Percentiles rank a stretch among this genome's conserved stretches.
phyloP scores from a whole-genome alignment of 1,284 basidiomycete species.

The Earliella scabrosa region DNA sequence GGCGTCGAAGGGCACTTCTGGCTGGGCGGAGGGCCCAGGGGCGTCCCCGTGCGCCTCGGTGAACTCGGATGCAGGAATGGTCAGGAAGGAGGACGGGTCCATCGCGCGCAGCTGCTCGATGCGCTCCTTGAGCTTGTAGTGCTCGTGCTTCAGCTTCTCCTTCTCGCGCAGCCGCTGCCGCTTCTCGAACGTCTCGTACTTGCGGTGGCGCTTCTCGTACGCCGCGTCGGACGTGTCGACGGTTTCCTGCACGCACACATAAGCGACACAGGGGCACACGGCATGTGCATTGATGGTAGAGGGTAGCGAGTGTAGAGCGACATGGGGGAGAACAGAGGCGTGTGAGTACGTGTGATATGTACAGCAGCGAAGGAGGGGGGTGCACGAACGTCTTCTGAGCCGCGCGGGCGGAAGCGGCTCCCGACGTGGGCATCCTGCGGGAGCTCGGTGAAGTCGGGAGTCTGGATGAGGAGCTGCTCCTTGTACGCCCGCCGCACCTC shows the following conservation, averaged over 20 bases:
- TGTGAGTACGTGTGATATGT: slow-evolving; percentile 23
- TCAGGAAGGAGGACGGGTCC: slow-evolving; percentile 71
- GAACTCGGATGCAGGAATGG: slow-evolving; percentile 61
- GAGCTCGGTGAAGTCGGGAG: slow-evolving; percentile 66
- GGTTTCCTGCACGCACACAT: slow-evolving; percentile 44
- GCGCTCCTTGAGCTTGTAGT: slow-evolving; percentile 88
- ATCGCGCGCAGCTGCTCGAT: slow-evolving; percentile 83
- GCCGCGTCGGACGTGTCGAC: slow-evolving; percentile 83
- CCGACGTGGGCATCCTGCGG: slow-evolving; percentile 63
- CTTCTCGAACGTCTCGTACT: slow-evolving; percentile 87
- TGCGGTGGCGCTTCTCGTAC: slow-evolving; percentile 86
- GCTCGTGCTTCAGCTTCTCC: slow-evolving; percentile 88
- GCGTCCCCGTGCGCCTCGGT: slow-evolving; percentile 8
- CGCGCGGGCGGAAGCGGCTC: slow-evolving; percentile 67
- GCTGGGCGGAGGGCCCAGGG: slow-evolving; percentile 15
- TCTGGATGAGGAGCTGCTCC: slow-evolving; percentile 71
- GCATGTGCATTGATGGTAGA: too few relatives aligned
- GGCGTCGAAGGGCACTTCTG: slow-evolving; percentile 33
- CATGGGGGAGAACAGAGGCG: neutral
- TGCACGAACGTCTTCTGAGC: slow-evolving; percentile 67
- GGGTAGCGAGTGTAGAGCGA: slow-evolving; percentile 15
- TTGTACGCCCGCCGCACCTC: slow-evolving; percentile 74
- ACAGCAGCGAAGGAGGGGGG: slow-evolving; percentile 13
- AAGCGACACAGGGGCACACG: neutral
- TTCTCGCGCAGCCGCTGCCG: slow-evolving; percentile 85